Evolutionary conservation across 108 stramenopile genomes (phyloP).

Genomic region (Nitzschia putrida): DNA sequence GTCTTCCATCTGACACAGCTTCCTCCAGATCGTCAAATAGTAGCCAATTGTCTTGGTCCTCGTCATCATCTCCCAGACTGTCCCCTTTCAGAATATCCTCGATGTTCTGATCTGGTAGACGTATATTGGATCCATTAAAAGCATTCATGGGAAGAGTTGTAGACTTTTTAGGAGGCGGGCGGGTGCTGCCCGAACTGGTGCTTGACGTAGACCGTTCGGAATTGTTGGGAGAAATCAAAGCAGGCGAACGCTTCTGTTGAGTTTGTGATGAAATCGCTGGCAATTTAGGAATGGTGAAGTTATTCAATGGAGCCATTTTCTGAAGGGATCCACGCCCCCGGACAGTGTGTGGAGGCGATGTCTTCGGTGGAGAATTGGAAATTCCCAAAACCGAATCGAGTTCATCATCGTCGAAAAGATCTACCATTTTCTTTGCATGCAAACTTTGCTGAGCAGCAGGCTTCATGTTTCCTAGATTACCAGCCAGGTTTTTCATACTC

Average conservation of each 20-base stretch:
- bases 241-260: not conserved
- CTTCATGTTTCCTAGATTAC: not conserved
- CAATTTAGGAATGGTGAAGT: too few species aligned
- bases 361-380: not conserved
- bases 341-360: not conserved
- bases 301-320: too few species aligned
- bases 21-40: conserved; percentile 7
- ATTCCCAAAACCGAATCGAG: conserved; percentile 13
- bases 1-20: not conserved
- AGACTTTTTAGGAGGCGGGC: not conserved
- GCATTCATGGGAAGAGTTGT: too few species aligned
- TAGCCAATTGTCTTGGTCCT: conserved; percentile 13
- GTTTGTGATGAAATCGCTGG: not conserved
- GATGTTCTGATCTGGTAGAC: conserved; percentile 5
- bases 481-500: not conserved
- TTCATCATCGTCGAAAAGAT: conserved; percentile 18
- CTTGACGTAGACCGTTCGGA: not conserved
- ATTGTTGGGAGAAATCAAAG: conserved; percentile 4
- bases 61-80: not conserved
- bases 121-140: not conserved
- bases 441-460: not conserved
- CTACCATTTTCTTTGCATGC: not conserved
- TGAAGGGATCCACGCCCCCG: too few species aligned
- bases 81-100: conserved; percentile 4
- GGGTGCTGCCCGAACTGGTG: not conserved